Percentiles rank a stretch among this genome's conserved stretches.
These are phyloP conservation scores for Thalassiosira sp. DNA, from an alignment of 352 stramenopile genomes.

Conservation along the genomic window DNA sequence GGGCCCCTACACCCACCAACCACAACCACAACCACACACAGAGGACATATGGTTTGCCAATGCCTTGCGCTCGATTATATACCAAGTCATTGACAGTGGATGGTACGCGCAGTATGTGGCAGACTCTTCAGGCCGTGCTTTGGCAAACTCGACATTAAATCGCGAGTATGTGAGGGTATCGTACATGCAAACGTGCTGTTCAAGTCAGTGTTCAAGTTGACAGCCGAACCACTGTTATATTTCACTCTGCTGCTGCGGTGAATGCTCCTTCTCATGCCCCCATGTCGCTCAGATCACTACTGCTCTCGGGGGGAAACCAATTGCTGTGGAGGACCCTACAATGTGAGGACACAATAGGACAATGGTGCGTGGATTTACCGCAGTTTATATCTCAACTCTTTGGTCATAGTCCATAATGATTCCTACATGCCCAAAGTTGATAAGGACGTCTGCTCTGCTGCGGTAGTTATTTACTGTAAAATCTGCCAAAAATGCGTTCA, in stretches of 20 bases:
- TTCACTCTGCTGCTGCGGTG: no score
- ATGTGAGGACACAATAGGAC: not conserved
- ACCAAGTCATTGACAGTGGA: not conserved
- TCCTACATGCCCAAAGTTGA: slow-evolving; percentile 10
- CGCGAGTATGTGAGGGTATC: no score
- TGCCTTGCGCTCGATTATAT: not conserved
- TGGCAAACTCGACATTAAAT: no score
- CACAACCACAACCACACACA: not conserved
- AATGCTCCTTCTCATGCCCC: not conserved
- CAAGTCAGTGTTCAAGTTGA: no score
- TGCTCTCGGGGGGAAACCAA: slow-evolving; percentile 3
- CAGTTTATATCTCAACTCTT: not conserved
- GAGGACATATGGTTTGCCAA: not conserved
- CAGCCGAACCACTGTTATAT: not conserved
- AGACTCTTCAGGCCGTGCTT: not conserved
- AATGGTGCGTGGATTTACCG: not conserved
- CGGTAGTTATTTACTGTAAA: slow-evolving; percentile 1
- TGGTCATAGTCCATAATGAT: slow-evolving; percentile 4
- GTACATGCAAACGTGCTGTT: no score
- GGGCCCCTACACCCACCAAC: no score
- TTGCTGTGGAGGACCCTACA: not conserved
- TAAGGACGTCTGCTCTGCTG: not conserved
- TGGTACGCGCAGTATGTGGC: no score
- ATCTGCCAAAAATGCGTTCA: not conserved
- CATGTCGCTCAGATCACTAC: not conserved